Percentiles rank a stretch among this genome's conserved stretches.
Evolutionary conservation across 345 rosid genomes (phyloP).

Genomic region (Lepidium didymum): DNA sequence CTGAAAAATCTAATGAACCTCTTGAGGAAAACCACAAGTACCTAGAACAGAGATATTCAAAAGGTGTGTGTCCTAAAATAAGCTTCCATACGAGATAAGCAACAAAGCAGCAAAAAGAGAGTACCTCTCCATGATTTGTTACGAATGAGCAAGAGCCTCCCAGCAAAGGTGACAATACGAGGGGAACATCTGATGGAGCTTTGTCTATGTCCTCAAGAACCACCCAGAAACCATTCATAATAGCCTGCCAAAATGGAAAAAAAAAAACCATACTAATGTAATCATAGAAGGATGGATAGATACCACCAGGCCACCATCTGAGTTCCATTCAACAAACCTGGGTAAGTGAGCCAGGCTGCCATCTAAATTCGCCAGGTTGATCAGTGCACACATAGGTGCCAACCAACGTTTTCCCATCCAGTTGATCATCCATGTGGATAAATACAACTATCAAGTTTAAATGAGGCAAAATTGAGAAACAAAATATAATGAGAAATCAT

Average conservation of each 20-base stretch:
- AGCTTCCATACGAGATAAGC: neutral
- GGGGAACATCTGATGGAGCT: slow-evolving; percentile 83
- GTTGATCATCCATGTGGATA: slow-evolving; percentile 97
- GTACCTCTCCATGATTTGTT: slow-evolving; percentile 79
- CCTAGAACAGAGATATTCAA: slow-evolving; percentile 1
- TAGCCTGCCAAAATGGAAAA: slow-evolving; percentile 47
- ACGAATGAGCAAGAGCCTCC: slow-evolving; percentile 65
- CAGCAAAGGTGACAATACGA: slow-evolving; percentile 71
- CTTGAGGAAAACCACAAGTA: neutral
- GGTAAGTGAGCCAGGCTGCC: slow-evolving; percentile 95
- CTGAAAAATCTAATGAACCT: neutral
- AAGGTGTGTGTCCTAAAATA: neutral
- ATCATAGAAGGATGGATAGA: slow-evolving; percentile 12
- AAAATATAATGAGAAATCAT: slow-evolving; percentile 12
- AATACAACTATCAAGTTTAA: slow-evolving; percentile 39
- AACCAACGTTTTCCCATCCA: slow-evolving; percentile 87
- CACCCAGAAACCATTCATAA: slow-evolving; percentile 81
- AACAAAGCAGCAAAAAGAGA: neutral
- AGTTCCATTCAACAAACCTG: slow-evolving; percentile 53
- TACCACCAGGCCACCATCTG: neutral
- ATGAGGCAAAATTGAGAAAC: neutral
- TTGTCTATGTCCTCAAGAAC: slow-evolving; percentile 93
- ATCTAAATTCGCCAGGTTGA: slow-evolving; percentile 93
- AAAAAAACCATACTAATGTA: neutral
- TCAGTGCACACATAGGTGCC: slow-evolving; percentile 92